A percentile compares a stretch with the other conserved stretches of the same genome.
phyloP scores from a whole-genome alignment of 2,329 filamentous ascomycete species.

The Talaromyces sp. region DNA sequence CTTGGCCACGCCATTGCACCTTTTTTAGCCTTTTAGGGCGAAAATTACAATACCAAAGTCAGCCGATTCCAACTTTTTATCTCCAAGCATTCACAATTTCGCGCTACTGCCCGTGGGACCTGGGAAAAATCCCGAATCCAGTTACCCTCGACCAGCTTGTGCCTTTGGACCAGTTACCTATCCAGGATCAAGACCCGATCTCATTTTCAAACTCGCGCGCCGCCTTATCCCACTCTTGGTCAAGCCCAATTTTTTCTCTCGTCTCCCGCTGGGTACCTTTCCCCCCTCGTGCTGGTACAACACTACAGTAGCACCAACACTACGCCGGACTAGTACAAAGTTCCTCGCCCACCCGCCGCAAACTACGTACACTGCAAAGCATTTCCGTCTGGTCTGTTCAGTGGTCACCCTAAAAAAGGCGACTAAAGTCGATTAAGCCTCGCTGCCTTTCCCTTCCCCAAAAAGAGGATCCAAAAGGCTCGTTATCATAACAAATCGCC shows the following conservation, averaged over 20 bases:
- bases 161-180: slow-evolving; percentile 13
- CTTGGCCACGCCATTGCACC: slow-evolving; percentile 26
- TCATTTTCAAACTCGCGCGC: slow-evolving; percentile 14
- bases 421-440: slow-evolving; percentile 43
- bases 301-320: slow-evolving; percentile 3
- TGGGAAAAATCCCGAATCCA: slow-evolving; percentile 20
- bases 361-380: slow-evolving; percentile 38
- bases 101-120: slow-evolving; percentile 21
- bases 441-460: slow-evolving; percentile 25
- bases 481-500: slow-evolving; percentile 21
- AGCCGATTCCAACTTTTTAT: slow-evolving; percentile 8
- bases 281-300: slow-evolving; percentile 20
- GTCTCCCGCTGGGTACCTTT: slow-evolving; percentile 34
- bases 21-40: slow-evolving; percentile 25
- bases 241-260: slow-evolving; percentile 25
- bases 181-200: slow-evolving; percentile 7
- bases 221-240: slow-evolving; percentile 23
- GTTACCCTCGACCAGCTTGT: slow-evolving; percentile 14
- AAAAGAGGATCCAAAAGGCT: slow-evolving; percentile 18
- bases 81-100: slow-evolving; percentile 1
- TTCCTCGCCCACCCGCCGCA: slow-evolving; percentile 31
- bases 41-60: slow-evolving; percentile 24
- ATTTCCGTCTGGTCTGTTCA: slow-evolving; percentile 27
- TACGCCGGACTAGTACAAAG: slow-evolving; percentile 17
- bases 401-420: slow-evolving; percentile 32